Evolutionary conservation across 2,329 filamentous ascomycete genomes (phyloP), one percentile per base, ranked within the genome.

Genomic region (Cladosporium phlei): DNA sequence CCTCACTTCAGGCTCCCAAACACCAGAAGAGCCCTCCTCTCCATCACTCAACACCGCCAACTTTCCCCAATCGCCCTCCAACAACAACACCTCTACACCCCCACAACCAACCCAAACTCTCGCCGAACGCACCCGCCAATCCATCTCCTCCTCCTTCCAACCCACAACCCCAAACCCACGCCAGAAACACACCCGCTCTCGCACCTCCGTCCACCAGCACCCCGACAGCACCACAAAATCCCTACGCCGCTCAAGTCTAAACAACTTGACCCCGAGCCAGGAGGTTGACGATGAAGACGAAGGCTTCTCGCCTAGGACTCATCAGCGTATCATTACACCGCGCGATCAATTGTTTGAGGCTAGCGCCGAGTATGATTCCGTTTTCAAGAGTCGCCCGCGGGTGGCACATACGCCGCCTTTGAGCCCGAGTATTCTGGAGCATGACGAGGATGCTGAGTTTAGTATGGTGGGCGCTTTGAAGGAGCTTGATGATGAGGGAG

Each of bases 301-400:
- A 27, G 17, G 12, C 22, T 11, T 3, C 12, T 14, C 22, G 14
- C 34, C 16, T 12, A 47, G 21, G 14, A 12, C 20, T 9, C 28
- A 11, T 17, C 34, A 47, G 50, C 52, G 69, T 50, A 67, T 65
- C 17, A 68, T 71, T 3, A 74, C 80, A 1, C 74, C 86, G 7
- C 74, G 77, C 0, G 84, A 91, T 59, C 78, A 83, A 53, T 68
- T 95, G 30, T 82, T 95, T 21, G 75, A 75, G 12, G 76, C 83
- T 46, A 82, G 88, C 54, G 74, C 77, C 3, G 88, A 94, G 50
- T 86, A 88, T 64, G 84, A 86, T 49, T 85, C 83, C 20, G 83
- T 95, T 1, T 96, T 96, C 64, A 87, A 83, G 67, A 90, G 86
- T 53, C 70, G 90, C 54, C 90, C 90, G 0, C 85, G 82, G 65